Evolutionary conservation across 2,329 filamentous ascomycete genomes (phyloP).

Genomic region (Phoma herbarum): DNA sequence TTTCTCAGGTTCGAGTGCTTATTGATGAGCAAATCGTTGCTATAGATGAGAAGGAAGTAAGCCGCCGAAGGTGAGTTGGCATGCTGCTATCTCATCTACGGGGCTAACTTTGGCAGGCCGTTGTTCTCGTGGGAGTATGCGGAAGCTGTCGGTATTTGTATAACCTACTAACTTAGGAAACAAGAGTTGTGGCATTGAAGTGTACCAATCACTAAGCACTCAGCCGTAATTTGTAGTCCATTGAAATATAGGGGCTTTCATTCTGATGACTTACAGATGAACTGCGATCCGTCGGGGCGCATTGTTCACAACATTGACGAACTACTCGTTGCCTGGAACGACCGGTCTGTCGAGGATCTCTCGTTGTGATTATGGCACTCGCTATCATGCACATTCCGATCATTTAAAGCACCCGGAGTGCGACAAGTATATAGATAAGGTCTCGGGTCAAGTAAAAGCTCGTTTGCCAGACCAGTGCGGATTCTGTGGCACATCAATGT

Average conservation of each 20-base stretch:
- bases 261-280: not conserved
- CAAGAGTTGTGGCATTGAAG: slow-evolving; percentile 17
- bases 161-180: slow-evolving; percentile 17
- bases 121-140: slow-evolving; percentile 24
- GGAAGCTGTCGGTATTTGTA: slow-evolving; percentile 24
- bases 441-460: no score
- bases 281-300: not conserved
- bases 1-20: slow-evolving; percentile 15
- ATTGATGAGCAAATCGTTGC: slow-evolving; percentile 17
- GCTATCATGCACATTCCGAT: not conserved
- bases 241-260: not conserved
- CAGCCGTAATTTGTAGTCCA: not conserved
- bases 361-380: not conserved
- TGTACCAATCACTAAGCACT: slow-evolving; percentile 3
- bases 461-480: no score
- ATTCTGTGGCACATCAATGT: no score
- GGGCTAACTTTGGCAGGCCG: no score
- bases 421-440: not conserved
- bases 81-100: no score
- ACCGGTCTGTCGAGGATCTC: not conserved
- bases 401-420: not conserved
- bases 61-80: slow-evolving; percentile 8
- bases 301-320: not conserved
- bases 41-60: slow-evolving; percentile 1
- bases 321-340: not conserved